Evolutionary conservation across 768 basidiomycete species (phyloP), one percentile per base, ranked within the genome.

Genomic region (Suillus subalutaceus): DNA sequence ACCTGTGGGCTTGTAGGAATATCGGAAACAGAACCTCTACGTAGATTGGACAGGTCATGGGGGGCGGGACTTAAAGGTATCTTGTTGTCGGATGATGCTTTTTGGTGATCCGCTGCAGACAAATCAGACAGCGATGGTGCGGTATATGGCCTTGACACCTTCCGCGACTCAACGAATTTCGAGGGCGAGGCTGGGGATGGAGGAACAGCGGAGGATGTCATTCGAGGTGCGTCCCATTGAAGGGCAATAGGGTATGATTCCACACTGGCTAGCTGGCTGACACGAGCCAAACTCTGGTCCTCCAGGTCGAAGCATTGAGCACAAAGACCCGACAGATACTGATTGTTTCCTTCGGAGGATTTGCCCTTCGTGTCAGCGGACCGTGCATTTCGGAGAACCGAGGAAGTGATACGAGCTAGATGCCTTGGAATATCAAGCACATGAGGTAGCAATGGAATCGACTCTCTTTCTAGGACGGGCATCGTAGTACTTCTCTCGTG

Each of bases 371-470:
- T 77, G 60, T 81, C 79, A 62, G 82, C 79, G 68, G 80, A 78
- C 32, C 86, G 85, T 30, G 77, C 71, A 69, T 86, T 82, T 43
- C 93, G 89, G 44, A 89, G 86, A n/a, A 96, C 84, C 56, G 90
- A 86, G 8, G 92, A 91, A 10, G 89, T 86, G 65, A 96, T 81
- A 63, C 88, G 83, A 18, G 93, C 92, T 43, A 95, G 83, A 69
- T 94, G 89, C 72, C 87, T 87, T 3, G 93, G 88, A 60, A 93
- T 80, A 73, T 96, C 95, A 62, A 94, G 80, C 48, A 91, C 79
- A 71, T 92, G 85, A 4, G 94, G 92, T 37, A 90, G 83, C 44
- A 85, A 79, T 13, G 92, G 91, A 20, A 93, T 85, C 6, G 91
- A 82, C 73, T 95, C 93, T 69, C 85, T 82, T 66, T 87, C 82